These are phyloP conservation scores for Dryas octopetala DNA, from an alignment of 306 rosid species.

Conservation along the genomic window DNA sequence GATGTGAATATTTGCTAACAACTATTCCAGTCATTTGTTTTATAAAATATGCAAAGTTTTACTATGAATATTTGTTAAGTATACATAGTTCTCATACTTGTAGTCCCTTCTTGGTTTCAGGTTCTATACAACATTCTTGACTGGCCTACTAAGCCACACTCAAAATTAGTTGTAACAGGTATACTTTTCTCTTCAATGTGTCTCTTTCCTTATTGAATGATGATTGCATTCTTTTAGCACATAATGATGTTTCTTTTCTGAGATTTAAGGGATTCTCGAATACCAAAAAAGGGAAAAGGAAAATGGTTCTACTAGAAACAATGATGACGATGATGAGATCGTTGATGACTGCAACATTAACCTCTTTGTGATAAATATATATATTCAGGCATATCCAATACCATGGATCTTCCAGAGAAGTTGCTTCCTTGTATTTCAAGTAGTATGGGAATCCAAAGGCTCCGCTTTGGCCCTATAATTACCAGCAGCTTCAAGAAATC, in stretches of 20 bases:
- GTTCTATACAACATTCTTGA: too few relatives aligned
- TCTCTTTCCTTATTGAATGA: background rate
- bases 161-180: too few relatives aligned
- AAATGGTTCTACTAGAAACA: background rate
- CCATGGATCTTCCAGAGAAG: slow-evolving; percentile 99
- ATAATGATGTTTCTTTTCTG: background rate
- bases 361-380: slow-evolving; percentile 11
- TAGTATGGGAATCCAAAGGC: slow-evolving; percentile 94
- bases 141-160: too few relatives aligned
- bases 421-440: slow-evolving; percentile 98
- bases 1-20: too few relatives aligned
- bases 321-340: slow-evolving; percentile 18
- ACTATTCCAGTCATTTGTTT: too few relatives aligned
- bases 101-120: too few relatives aligned
- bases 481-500: slow-evolving; percentile 93
- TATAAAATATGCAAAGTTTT: too few relatives aligned
- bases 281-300: background rate
- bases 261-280: background rate
- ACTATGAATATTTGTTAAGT: too few relatives aligned
- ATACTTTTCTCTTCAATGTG: too few relatives aligned
- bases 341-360: slow-evolving; percentile 21
- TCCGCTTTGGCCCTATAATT: slow-evolving; percentile 90
- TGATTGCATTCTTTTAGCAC: background rate
- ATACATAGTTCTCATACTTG: too few relatives aligned
- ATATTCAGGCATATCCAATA: slow-evolving; percentile 87